Base-by-base conservation (phyloP, 768 basidiomycete species). In the Mycena haematopus region DNA sequence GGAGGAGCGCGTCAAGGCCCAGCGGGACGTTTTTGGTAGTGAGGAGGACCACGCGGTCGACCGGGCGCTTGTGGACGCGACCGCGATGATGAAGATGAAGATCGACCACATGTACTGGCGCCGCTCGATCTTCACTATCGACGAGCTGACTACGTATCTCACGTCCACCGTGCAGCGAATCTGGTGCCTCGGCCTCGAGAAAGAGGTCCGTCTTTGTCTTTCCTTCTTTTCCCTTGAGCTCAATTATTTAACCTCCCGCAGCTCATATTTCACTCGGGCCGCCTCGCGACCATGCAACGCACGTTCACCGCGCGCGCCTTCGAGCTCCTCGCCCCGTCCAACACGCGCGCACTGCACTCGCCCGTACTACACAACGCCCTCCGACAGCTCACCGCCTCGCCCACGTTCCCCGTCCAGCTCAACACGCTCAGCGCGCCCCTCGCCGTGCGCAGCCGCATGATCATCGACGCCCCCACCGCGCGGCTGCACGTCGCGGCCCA, bases 401-500 rank as follows among this genome's bases (percentile, higher is more conserved):
- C 84, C 6, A 68, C 77, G 2, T 84, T 81, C 58, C 65, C 65
- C 15, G 74, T 91, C 24, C 73, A 76, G 10, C 75, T 85, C 11
- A 66, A 69, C 15, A 77, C 80, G 14, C 80, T 92, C 29, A 83
- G 77, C 0, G 67, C 66, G 2, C 88, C 90, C 1, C 74, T 92
- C 52, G 68, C 75, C 58, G 70, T 75, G 10, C 83, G 91, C 3
- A 80, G 82, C 53, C 70, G 68, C 11, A 87, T 89, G 67, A 76
- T 92, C 49, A 73, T 79, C n/a, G 70, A 74, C 44, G 79, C 82
- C 57, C 84, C 88, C 17, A 89, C 87, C 3, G 75, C 79, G 9
- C 79, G 78, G 19, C 77, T 93, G 31, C 90, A 93, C 68, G 69
- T 83, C n/a, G 78, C 84, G 21, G 91, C 84, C 5, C 90, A 92